Evolutionary conservation across 2,329 filamentous ascomycete genomes (phyloP).

Genomic region (Fusarium coffeatum): DNA sequence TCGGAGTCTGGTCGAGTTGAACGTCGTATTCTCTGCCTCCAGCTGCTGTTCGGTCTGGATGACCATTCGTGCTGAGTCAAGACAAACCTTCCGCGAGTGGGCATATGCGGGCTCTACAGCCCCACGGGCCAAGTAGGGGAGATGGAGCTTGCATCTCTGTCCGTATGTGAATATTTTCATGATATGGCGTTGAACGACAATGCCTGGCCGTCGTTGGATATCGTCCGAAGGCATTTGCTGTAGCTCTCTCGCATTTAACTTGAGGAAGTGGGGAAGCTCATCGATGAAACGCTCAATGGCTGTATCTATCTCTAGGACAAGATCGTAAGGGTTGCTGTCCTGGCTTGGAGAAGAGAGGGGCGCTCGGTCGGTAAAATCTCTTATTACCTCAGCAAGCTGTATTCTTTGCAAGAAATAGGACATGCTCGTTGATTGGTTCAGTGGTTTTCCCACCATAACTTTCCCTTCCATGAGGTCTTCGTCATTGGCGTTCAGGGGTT

Average conservation of each 20-base stretch:
- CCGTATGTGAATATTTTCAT: constrained; percentile 50
- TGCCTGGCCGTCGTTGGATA: constrained; percentile 35
- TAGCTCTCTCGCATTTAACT: constrained; percentile 33
- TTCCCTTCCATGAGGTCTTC: constrained; percentile 50
- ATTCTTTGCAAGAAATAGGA: constrained; percentile 55
- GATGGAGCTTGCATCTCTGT: constrained; percentile 52
- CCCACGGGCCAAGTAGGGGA: constrained; percentile 52
- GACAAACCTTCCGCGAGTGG: constrained; percentile 49
- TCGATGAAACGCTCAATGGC: constrained; percentile 45
- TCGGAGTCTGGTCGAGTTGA: constrained; percentile 46
- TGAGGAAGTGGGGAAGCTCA: constrained; percentile 49
- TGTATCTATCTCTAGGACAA: constrained; percentile 50
- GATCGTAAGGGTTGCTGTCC: constrained; percentile 50
- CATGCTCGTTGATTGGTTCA: constrained; percentile 50
- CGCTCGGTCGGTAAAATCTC: constrained; percentile 50
- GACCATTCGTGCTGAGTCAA: constrained; percentile 49
- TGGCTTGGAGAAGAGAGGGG: constrained; percentile 41
- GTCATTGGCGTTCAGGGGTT: constrained; percentile 55
- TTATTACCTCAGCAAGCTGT: constrained; percentile 53
- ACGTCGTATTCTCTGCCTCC: constrained; percentile 44
- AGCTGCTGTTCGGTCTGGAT: constrained; percentile 48
- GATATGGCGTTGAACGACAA: constrained; percentile 50
- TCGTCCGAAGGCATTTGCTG: constrained; percentile 41
- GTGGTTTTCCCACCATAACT: constrained; percentile 47
- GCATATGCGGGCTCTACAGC: constrained; percentile 50